These are phyloP conservation scores for Pezicula carpinea DNA, from an alignment of 2,329 filamentous ascomycete genomes.

Conservation along the genomic window DNA sequence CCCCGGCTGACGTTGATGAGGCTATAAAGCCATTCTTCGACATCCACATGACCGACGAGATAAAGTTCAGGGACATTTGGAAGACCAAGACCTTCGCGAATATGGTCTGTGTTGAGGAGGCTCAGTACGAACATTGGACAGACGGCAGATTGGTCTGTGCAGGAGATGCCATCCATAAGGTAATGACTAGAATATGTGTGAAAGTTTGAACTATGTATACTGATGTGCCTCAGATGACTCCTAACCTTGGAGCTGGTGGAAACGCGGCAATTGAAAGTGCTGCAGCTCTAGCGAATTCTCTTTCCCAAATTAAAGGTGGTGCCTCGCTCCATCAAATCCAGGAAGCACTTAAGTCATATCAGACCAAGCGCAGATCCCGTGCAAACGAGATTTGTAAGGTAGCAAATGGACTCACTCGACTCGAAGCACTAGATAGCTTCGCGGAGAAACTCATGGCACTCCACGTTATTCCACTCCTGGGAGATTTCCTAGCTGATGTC, in stretches of 20 bases:
- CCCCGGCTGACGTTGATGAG: slow-evolving; percentile 1
- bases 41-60: slow-evolving; percentile 6
- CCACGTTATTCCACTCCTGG: slow-evolving; percentile 14
- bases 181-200: too few relatives aligned
- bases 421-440: slow-evolving; percentile 15
- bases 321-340: slow-evolving; percentile 3
- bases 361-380: slow-evolving; percentile 15
- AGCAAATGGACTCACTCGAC: slow-evolving; percentile 19
- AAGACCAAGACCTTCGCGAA: slow-evolving; percentile 3
- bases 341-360: slow-evolving; percentile 7
- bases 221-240: slow-evolving; percentile 5
- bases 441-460: slow-evolving; percentile 14
- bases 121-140: slow-evolving; percentile 11
- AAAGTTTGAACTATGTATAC: too few relatives aligned
- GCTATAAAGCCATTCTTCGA: slow-evolving; percentile 6
- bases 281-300: slow-evolving; percentile 28
- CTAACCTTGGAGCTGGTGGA: slow-evolving; percentile 30
- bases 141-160: slow-evolving; percentile 13
- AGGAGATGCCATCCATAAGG: slow-evolving; percentile 15
- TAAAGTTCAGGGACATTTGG: slow-evolving; percentile 10
- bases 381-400: slow-evolving; percentile 14
- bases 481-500: slow-evolving; percentile 16
- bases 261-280: slow-evolving; percentile 35
- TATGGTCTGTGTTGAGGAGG: slow-evolving; percentile 11
- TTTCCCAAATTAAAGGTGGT: slow-evolving; percentile 9